These are phyloP conservation scores for Endogone sp. DNA, from an alignment of 192 early-diverging fungal species.

Conservation along the genomic window DNA sequence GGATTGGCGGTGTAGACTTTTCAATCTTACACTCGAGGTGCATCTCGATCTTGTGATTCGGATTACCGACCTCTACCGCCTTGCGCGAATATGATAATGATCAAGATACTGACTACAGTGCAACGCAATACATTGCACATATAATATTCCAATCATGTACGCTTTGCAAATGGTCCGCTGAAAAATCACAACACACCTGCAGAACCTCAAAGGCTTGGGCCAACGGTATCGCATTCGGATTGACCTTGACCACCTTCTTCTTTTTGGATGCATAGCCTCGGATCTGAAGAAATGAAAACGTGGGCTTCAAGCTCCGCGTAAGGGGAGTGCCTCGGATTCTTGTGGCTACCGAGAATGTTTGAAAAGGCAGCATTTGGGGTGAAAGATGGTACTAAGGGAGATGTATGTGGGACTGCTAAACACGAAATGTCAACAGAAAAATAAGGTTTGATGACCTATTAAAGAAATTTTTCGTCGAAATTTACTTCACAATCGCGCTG, in stretches of 20 bases:
- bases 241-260: background rate
- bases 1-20: constrained; percentile 76
- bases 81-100: constrained; percentile 13
- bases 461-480: too few relatives aligned
- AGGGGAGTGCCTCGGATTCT: background rate
- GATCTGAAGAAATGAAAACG: background rate
- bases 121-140: background rate
- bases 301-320: background rate
- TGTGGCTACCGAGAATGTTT: background rate
- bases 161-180: background rate
- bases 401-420: too few relatives aligned
- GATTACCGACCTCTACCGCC: constrained; percentile 66
- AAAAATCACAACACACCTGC: background rate
- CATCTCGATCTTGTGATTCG: constrained; percentile 57
- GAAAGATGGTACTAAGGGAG: too few relatives aligned
- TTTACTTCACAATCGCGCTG: too few relatives aligned
- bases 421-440: background rate
- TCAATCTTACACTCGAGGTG: constrained; percentile 71
- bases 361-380: background rate
- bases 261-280: background rate
- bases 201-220: background rate
- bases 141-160: background rate
- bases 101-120: background rate
- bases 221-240: background rate
- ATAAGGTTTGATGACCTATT: too few relatives aligned